Evolutionary conservation across 257 asterid genomes (phyloP).

Genomic region (Capsicum pubescens): DNA sequence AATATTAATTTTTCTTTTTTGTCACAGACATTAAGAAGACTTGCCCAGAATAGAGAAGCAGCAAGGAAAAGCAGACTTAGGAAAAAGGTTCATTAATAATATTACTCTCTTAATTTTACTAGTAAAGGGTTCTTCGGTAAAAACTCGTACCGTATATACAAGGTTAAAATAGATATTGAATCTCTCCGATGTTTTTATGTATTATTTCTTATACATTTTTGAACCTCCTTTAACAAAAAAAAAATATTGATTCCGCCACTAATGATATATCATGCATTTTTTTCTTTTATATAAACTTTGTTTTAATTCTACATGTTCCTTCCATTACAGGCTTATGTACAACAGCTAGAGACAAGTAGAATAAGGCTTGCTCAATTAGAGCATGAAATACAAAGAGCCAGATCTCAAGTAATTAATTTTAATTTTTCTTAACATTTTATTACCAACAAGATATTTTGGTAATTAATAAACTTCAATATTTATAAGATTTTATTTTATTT

Average conservation of each 20-base stretch:
- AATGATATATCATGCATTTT: too few species aligned
- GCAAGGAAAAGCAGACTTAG: constrained; percentile 94
- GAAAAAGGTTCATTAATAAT: constrained; percentile 56
- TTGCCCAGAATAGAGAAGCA: constrained; percentile 97
- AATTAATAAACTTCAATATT: neutral
- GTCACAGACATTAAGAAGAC: constrained; percentile 77
- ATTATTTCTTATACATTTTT: too few species aligned
- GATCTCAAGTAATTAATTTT: constrained; percentile 58
- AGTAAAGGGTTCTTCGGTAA: too few species aligned
- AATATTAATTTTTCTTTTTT: neutral
- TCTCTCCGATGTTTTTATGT: too few species aligned
- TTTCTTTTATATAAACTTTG: neutral
- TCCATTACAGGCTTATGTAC: constrained; percentile 83
- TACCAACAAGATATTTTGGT: neutral
- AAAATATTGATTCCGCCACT: too few species aligned
- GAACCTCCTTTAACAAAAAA: too few species aligned
- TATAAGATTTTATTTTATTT: neutral
- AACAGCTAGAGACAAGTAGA: constrained; percentile 86
- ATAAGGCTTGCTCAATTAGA: constrained; percentile 79
- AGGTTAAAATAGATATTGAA: too few species aligned
- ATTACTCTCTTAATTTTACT: neutral
- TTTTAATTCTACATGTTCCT: neutral
- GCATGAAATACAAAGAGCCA: constrained; percentile 74
- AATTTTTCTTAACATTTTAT: neutral
- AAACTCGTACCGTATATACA: too few species aligned